These are phyloP conservation scores for Geranomyces variabilis DNA, from an alignment of 192 early-diverging fungal species.

Conservation along the genomic window DNA sequence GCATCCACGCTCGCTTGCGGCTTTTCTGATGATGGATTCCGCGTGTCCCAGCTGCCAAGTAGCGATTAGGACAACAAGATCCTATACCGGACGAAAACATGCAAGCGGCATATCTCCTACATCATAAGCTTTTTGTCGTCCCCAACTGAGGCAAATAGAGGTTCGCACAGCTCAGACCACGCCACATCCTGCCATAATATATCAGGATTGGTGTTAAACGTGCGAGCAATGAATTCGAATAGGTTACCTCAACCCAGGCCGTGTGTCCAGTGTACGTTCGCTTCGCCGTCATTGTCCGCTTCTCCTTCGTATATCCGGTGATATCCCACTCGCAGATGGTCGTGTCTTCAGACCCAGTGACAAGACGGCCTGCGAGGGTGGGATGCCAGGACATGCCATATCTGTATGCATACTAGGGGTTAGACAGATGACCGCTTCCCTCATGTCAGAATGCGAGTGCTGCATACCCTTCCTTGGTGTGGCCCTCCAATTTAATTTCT, in stretches of 20 bases:
- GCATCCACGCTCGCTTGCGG: slow-evolving; percentile 77
- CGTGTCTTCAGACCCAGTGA: slow-evolving; percentile 91
- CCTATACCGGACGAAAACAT: neutral
- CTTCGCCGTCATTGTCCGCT: slow-evolving; percentile 72
- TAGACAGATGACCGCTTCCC: neutral
- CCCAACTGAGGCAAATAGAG: slow-evolving; percentile 94
- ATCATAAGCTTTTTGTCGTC: slow-evolving; percentile 92
- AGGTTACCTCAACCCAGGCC: slow-evolving; percentile 79
- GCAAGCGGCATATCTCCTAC: slow-evolving; percentile 45
- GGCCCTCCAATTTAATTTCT: slow-evolving; percentile 84
- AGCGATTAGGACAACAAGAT: neutral
- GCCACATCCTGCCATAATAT: slow-evolving; percentile 74
- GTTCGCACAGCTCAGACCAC: slow-evolving; percentile 83
- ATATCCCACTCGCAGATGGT: slow-evolving; percentile 96
- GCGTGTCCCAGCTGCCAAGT: slow-evolving; percentile 86
- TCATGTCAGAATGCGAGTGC: neutral
- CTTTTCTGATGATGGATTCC: slow-evolving; percentile 60
- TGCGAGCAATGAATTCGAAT: neutral
- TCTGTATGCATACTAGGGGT: slow-evolving; percentile 51
- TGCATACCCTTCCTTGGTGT: slow-evolving; percentile 87
- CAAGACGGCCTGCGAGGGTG: slow-evolving; percentile 72
- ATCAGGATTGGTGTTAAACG: neutral
- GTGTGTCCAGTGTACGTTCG: slow-evolving; percentile 85
- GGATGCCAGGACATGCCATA: slow-evolving; percentile 95
- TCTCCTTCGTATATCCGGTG: slow-evolving; percentile 73